Base-by-base conservation (phyloP, 768 basidiomycete genomes). In the Holtermannia corniformis region DNA sequence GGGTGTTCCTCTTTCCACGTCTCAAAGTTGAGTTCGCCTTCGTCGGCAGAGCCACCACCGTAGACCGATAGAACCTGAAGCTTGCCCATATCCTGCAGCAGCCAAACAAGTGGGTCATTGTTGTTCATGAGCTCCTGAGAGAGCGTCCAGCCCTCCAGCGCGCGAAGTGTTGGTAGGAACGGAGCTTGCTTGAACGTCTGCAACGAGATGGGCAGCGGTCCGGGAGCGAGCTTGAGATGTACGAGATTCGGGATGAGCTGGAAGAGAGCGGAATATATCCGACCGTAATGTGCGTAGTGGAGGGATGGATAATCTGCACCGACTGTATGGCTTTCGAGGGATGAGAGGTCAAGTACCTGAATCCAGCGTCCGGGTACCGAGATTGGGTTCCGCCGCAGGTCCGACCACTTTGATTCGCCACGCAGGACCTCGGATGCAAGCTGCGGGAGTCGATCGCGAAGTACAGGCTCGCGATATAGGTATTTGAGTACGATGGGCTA, bases 291-390 rank as follows among this genome's bases (percentile, higher is more conserved):
- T 57, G 41, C 0, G 62, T 40, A 10, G 51, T 32, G 10, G 53
- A 53, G 14, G 56, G 41, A 50, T 67, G 63, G 2, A 60, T 22
- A 0, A 28, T 3, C 26, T 47, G 25, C 42, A 47, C 23, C 45
- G 51, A 14, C 53, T 19, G 52, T 51, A 16, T 22, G 49, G 40
- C 21, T 22, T 0, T 58, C 49, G 1, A 59, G 60, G 20, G 73
- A 70, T 3, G 85, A 82, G 4, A 95, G 73, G 70, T 93, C 84
- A 21, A 95, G 76, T 10, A 67, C 71, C 54, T 82, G 84, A 1
- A 93, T 81, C 85, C 87, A 92, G 65, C 90, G 78, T 24, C 90
- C 90, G 1, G 90, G 90, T 0, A 84, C 79, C 3, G 88, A 91
- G 63, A 84, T 86, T 0, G 86, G 86, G 59, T 86, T 88, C 47